A percentile compares a stretch with the other conserved stretches of the same genome.
Evolutionary conservation across 2,329 filamentous ascomycete genomes (phyloP).

Genomic region (Alternaria postmessia): DNA sequence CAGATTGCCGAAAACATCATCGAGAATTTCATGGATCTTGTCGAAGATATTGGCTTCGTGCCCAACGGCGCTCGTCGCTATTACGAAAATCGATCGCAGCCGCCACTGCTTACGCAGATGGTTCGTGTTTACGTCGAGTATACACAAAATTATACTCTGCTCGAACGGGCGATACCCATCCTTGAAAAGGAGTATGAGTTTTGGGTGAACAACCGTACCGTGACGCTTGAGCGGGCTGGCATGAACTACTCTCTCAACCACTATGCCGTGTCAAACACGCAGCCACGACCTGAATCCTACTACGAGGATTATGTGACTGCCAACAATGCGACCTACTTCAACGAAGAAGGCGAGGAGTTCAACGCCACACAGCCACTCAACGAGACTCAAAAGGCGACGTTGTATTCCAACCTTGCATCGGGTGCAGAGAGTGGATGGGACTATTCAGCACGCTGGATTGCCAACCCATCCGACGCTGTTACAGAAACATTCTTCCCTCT

Average conservation of each 20-base stretch:
- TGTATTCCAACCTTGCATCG: slow-evolving; percentile 70
- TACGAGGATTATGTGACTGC: slow-evolving; percentile 71
- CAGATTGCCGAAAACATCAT: slow-evolving; percentile 72
- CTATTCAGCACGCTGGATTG: slow-evolving; percentile 67
- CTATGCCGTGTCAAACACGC: slow-evolving; percentile 70
- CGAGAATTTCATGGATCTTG: slow-evolving; percentile 73
- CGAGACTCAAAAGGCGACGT: slow-evolving; percentile 58
- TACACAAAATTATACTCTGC: slow-evolving; percentile 68
- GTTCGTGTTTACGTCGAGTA: slow-evolving; percentile 70
- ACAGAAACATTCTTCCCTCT: slow-evolving; percentile 71
- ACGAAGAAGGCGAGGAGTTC: slow-evolving; percentile 66
- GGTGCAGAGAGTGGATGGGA: slow-evolving; percentile 74
- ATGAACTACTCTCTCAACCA: slow-evolving; percentile 65
- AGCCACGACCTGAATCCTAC: slow-evolving; percentile 73
- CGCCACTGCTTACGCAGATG: slow-evolving; percentile 72
- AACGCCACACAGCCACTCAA: slow-evolving; percentile 61
- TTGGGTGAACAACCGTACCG: slow-evolving; percentile 68
- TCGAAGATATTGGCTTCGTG: slow-evolving; percentile 71
- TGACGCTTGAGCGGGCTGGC: slow-evolving; percentile 58
- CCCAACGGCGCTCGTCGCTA: slow-evolving; percentile 74
- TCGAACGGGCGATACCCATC: slow-evolving; percentile 68
- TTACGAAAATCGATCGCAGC: slow-evolving; percentile 74
- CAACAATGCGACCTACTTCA: slow-evolving; percentile 71
- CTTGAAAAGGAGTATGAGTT: slow-evolving; percentile 71
- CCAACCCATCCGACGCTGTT: slow-evolving; percentile 65